Evolutionary conservation across 345 rosid genomes (phyloP).

Genomic region (Eucalyptus marginata): DNA sequence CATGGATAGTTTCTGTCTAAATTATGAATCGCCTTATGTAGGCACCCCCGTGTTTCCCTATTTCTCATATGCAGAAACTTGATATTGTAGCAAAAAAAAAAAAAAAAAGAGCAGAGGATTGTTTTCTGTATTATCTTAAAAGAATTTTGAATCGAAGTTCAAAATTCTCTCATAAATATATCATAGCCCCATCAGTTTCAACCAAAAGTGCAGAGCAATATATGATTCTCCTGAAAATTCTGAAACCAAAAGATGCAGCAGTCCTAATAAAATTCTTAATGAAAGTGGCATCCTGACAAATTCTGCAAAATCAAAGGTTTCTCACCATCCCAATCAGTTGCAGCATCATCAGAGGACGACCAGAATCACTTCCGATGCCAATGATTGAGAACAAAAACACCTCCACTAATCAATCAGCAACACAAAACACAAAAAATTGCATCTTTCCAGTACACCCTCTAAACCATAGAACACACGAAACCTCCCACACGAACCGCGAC

Average conservation of each 20-base stretch:
- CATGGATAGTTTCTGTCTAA: neutral
- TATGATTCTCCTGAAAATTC: neutral
- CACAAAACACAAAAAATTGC: neutral
- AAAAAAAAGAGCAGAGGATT: neutral
- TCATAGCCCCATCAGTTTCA: neutral
- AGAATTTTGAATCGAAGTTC: neutral
- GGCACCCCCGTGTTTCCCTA: neutral
- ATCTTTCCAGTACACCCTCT: neutral
- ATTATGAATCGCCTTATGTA: neutral
- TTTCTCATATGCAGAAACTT: neutral
- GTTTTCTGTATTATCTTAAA: neutral
- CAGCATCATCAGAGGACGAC: neutral
- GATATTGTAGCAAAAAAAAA: neutral
- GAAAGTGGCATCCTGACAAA: neutral
- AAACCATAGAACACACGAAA: neutral
- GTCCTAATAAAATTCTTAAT: neutral
- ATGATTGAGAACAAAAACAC: neutral
- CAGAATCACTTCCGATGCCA: neutral
- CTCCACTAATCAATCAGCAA: neutral
- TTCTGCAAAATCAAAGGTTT: neutral
- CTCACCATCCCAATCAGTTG: neutral
- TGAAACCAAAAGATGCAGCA: neutral
- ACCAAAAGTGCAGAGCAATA: neutral
- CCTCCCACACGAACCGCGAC: neutral
- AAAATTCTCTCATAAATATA: neutral